Base-by-base conservation (phyloP, 495 filamentous ascomycete species). In the Pyrenopolyporus hunteri region DNA sequence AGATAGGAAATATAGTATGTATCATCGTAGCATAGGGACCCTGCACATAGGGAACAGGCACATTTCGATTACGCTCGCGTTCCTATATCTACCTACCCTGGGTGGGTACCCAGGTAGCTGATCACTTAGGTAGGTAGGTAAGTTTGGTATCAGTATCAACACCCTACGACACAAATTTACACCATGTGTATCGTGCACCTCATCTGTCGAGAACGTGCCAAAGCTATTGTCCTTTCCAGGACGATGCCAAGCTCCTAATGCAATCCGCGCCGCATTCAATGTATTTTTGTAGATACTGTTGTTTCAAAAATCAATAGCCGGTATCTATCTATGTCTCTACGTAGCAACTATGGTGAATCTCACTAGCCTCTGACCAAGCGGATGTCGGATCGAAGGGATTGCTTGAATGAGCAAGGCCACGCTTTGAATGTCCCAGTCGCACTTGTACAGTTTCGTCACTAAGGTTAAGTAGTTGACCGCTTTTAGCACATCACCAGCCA, bases 51-150 rank as follows among this genome's bases (percentile, higher is more conserved):
- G n/a, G n/a, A n/a, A n/a, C n/a, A n/a, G n/a, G n/a, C n/a, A n/a
- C n/a, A n/a, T 17, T 11, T 10, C 4, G 37, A 23, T 42, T 22
- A 10, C 23, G n/a, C 16, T 3, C 17, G 7, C 20, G n/a, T 44
- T 60, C 33, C 57, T 46, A 59, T 52, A 52, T 54, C 48, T n/a
- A n/a, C n/a, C 13, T 8, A 16, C 37, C 35, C 6, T 36, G n/a
- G n/a, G 55, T 33, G 29, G 8, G 8, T 33, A 32, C 22, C 26
- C n/a, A 40, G 7, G 7, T 26, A 29, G 23, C 22, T 13, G 7
- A 11, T 46, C 26, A 29, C 17, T 8, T 46, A n/a, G n/a, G n/a
- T n/a, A n/a, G n/a, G n/a, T n/a, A n/a, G n/a, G n/a, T n/a, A n/a
- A n/a, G n/a, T n/a, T n/a, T n/a, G n/a, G n/a, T n/a, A n/a, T n/a